phyloP scores from a whole-genome alignment of 148 eudicot species.

The Polygonum maritimum region DNA sequence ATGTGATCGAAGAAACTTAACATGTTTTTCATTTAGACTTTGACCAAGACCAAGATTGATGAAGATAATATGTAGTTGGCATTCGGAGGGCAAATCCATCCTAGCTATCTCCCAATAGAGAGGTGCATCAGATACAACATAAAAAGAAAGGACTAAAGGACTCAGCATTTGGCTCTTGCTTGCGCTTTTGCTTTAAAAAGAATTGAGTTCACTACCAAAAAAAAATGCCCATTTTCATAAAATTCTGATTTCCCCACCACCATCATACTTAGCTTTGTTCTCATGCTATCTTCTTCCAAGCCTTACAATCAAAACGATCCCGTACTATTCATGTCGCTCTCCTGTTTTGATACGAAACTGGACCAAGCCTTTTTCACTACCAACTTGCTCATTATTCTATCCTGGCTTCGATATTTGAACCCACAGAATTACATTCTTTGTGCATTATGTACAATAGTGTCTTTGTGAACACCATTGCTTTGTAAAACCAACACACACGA shows the following conservation, averaged over 20 bases:
- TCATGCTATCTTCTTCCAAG: conserved; percentile 4
- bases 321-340: not conserved
- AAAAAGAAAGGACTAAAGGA: not conserved
- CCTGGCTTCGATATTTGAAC: not conserved
- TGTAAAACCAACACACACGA: not conserved
- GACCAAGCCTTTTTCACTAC: not conserved
- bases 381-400: not conserved
- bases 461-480: not conserved
- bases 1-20: not conserved
- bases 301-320: not conserved
- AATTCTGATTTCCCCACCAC: not conserved
- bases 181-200: not conserved
- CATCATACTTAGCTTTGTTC: conserved; percentile 10
- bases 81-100: not conserved
- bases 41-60: not conserved
- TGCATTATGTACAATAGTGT: not conserved
- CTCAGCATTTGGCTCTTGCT: not conserved
- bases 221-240: not conserved
- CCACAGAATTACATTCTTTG: not conserved
- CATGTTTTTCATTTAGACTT: not conserved
- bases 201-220: not conserved
- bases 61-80: not conserved
- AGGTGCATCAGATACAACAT: conserved; percentile 3
- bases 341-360: not conserved
- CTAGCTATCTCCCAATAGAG: not conserved